Conservation (phyloP, 23 red algal species). For the Gracilaria caudata region DNA sequence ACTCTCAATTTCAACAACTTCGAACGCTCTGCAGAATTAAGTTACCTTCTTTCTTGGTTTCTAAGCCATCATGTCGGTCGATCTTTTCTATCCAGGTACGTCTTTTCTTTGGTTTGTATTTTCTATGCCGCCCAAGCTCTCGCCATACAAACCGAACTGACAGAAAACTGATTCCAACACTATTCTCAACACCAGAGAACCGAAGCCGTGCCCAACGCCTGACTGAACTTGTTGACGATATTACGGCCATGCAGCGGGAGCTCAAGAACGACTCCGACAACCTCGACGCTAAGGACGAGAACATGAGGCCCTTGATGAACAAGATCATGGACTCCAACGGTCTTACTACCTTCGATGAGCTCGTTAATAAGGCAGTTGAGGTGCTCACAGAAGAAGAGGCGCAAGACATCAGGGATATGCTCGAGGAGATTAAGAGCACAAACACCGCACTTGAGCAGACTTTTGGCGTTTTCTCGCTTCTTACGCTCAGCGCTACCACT, state of each 20-base stretch:
- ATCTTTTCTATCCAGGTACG: slow-evolving; percentile 24
- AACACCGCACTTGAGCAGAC: slow-evolving; percentile 1
- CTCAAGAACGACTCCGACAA: slow-evolving; percentile 17
- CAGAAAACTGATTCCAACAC: neutral
- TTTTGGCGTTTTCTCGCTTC: neutral
- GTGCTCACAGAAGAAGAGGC: neutral
- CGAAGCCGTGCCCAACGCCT: slow-evolving; percentile 9
- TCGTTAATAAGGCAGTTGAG: neutral
- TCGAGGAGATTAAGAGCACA: slow-evolving; percentile 3
- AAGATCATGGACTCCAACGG: slow-evolving; percentile 3
- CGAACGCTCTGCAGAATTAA: neutral
- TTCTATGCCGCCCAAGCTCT: neutral
- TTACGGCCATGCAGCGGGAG: slow-evolving; percentile 9
- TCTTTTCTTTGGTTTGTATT: neutral
- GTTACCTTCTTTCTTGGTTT: neutral
- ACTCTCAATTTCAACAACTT: neutral
- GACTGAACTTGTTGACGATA: slow-evolving; percentile 6
- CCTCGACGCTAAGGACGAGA: slow-evolving; percentile 8
- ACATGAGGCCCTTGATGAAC: neutral
- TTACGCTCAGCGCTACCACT: neutral
- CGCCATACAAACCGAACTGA: no score
- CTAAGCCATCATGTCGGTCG: neutral
- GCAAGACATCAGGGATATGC: slow-evolving; percentile 7
- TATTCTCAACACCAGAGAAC: neutral
- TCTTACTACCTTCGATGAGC: neutral